phyloP scores from a whole-genome alignment of 2,329 filamentous ascomycete genomes.

The Cercospora janseana region DNA sequence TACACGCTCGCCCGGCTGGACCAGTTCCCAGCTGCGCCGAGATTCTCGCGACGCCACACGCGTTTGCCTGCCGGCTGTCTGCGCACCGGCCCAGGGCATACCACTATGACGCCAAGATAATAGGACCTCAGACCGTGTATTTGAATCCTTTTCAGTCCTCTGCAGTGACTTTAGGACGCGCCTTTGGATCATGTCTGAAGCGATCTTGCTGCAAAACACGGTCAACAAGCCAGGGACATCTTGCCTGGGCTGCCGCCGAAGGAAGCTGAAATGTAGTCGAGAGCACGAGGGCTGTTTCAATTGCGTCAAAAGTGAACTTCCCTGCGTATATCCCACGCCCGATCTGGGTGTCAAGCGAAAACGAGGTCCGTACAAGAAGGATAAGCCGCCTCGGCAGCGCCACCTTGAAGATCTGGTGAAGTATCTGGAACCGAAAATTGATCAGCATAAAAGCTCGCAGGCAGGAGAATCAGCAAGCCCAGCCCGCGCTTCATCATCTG shows the following conservation, averaged over 20 bases:
- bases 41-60: background rate
- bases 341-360: conserved; percentile 33
- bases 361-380: conserved; percentile 35
- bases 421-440: conserved; percentile 30
- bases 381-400: conserved; percentile 31
- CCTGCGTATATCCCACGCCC: conserved; percentile 32
- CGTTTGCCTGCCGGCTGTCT: background rate
- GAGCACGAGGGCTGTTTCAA: conserved; percentile 31
- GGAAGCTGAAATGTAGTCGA: conserved; percentile 34
- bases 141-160: conserved; percentile 15
- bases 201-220: conserved; percentile 21
- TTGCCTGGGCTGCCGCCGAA: conserved; percentile 31
- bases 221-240: conserved; percentile 32
- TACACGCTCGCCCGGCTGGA: too few relatives aligned
- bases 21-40: background rate
- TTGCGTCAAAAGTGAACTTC: conserved; percentile 30
- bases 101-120: conserved; percentile 6
- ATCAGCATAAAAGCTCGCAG: conserved; percentile 2
- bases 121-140: too few relatives aligned
- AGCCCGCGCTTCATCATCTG: conserved; percentile 15
- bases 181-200: conserved; percentile 18
- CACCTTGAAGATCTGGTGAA: conserved; percentile 33
- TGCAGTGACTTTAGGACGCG: conserved; percentile 4
- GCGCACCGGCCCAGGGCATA: background rate
- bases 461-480: conserved; percentile 13